phyloP scores from a whole-genome alignment of 305 asterid genomes.

The Andrographis paniculata region DNA sequence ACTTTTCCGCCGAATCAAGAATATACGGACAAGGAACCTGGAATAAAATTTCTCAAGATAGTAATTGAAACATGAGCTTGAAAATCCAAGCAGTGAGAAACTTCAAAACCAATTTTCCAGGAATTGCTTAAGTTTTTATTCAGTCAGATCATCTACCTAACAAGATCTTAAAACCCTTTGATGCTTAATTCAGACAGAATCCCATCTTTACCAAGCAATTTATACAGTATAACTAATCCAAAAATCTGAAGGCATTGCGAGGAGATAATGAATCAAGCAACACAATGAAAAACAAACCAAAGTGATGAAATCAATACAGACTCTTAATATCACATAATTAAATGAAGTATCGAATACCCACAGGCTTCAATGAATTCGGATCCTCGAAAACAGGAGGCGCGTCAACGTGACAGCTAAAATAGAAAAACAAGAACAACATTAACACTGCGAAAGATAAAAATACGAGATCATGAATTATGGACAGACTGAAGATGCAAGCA shows the following conservation, averaged over 20 bases:
- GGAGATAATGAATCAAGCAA: no score
- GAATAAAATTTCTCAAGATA: conserved; percentile 12
- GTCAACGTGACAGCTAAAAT: conserved; percentile 54
- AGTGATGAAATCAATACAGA: neutral
- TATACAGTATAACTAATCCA: no score
- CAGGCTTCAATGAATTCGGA: conserved; percentile 79
- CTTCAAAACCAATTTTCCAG: no score
- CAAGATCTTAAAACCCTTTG: no score
- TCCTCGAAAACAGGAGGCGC: conserved; percentile 77
- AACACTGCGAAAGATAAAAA: neutral
- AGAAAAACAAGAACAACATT: conserved; percentile 5
- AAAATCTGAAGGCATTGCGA: no score
- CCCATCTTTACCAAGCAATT: no score
- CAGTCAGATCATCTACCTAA: no score
- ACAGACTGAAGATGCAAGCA: conserved; percentile 8
- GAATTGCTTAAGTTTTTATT: no score
- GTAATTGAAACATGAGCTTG: no score
- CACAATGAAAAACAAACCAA: conserved; percentile 3
- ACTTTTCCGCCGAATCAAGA: conserved; percentile 78
- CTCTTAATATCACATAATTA: neutral
- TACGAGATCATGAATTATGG: neutral
- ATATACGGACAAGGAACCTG: conserved; percentile 91
- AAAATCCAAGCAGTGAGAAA: no score
- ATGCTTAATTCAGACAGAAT: no score
- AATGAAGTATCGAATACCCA: conserved; percentile 16